These are phyloP conservation scores for Dipodascus albidus DNA, from an alignment of 805 yeast species.

Conservation along the genomic window DNA sequence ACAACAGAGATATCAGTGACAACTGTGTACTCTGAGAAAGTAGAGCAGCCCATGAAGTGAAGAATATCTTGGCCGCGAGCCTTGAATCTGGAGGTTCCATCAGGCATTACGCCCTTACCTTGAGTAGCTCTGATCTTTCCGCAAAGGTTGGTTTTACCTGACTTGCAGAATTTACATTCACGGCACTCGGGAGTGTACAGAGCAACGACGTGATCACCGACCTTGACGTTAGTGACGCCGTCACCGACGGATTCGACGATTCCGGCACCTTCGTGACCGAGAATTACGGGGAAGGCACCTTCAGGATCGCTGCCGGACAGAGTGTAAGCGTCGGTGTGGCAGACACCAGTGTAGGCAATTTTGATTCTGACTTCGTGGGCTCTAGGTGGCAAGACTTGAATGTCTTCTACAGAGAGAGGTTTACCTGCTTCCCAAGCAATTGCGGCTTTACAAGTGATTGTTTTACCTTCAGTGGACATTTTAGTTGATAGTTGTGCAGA, in stretches of 20 bases:
- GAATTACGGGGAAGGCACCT: conserved; percentile 84
- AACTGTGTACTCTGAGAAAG: conserved; percentile 94
- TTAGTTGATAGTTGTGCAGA: too few relatives aligned
- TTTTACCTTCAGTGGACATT: conserved; percentile 25
- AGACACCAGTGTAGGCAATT: conserved; percentile 80
- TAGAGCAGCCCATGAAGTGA: conserved; percentile 98
- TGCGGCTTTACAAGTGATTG: conserved; percentile 85
- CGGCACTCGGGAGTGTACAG: conserved; percentile 95
- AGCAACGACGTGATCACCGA: conserved; percentile 89
- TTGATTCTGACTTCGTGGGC: conserved; percentile 97
- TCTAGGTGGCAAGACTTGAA: conserved; percentile 87
- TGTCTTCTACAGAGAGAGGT: conserved; percentile 62
- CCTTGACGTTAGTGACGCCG: conserved; percentile 81
- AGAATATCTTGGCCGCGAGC: conserved; percentile 68
- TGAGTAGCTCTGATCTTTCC: conserved; percentile 94
- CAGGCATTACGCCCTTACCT: conserved; percentile 98
- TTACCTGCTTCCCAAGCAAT: conserved; percentile 94
- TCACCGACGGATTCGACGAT: conserved; percentile 91
- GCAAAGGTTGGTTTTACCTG: conserved; percentile 95
- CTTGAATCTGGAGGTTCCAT: conserved; percentile 86
- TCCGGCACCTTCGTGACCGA: conserved; percentile 99
- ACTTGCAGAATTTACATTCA: conserved; percentile 87
- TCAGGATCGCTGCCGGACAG: conserved; percentile 92
- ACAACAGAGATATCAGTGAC: conserved; percentile 96
- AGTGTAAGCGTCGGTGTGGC: conserved; percentile 98